Percentiles rank a stretch among this genome's conserved stretches.
These are phyloP conservation scores for Aspergillus candidus DNA, from an alignment of 2,329 filamentous ascomycete genomes.

Conservation along the genomic window DNA sequence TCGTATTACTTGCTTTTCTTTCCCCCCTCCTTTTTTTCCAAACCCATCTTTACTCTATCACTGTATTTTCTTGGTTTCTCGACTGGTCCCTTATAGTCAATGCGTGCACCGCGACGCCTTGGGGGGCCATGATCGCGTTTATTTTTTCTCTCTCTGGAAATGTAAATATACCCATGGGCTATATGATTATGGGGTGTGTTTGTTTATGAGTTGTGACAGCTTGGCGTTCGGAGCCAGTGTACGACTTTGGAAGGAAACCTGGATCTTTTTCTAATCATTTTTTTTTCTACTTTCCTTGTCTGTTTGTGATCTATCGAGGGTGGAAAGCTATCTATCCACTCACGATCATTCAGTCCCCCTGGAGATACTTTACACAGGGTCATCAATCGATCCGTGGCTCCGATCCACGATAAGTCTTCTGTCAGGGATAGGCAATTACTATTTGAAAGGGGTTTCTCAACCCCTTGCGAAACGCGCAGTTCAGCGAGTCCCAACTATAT, in stretches of 20 bases:
- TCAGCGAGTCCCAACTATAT: too few species aligned
- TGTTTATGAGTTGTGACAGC: not conserved
- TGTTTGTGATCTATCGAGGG: not conserved
- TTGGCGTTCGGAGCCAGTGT: slow-evolving; percentile 7
- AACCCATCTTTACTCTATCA: not conserved
- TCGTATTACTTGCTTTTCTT: not conserved
- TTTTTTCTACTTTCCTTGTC: not conserved
- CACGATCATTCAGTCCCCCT: too few species aligned
- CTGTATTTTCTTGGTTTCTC: too few species aligned
- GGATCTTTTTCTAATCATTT: not conserved
- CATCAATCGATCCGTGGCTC: too few species aligned
- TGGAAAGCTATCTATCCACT: too few species aligned
- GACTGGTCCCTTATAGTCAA: too few species aligned
- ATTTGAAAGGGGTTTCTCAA: too few species aligned
- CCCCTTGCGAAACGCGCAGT: too few species aligned
- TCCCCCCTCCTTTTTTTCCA: not conserved
- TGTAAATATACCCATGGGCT: slow-evolving; percentile 9
- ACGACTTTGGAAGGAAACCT: not conserved
- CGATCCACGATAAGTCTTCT: too few species aligned
- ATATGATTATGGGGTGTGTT: slow-evolving; percentile 2
- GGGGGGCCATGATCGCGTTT: not conserved
- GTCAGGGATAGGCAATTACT: too few species aligned
- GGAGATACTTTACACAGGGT: too few species aligned
- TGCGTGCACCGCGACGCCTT: too few species aligned
- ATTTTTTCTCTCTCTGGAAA: slow-evolving; percentile 2